Conservation (phyloP, 257 asterid species). For the Solanum chiquidenum region DNA sequence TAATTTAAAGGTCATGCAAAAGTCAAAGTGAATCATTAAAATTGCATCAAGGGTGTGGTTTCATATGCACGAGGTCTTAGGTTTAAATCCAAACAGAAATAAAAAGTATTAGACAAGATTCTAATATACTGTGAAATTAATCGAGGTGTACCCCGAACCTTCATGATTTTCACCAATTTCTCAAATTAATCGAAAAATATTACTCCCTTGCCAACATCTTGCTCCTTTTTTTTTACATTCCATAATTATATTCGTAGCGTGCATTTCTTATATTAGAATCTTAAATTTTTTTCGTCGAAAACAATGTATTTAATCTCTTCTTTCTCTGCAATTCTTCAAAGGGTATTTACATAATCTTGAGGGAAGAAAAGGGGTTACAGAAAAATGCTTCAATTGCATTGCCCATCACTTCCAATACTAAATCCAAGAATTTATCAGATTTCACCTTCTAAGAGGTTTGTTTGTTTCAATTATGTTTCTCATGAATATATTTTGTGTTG, state of each 20-base stretch:
- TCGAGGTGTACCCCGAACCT: rapidly evolving
- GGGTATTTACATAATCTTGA: not conserved
- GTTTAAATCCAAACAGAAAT: rapidly evolving
- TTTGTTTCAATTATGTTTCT: not conserved
- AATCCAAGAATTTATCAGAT: conserved; percentile 22
- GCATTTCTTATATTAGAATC: not conserved
- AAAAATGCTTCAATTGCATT: conserved; percentile 61
- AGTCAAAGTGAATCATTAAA: too few relatives aligned
- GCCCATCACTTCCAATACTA: conserved; percentile 32
- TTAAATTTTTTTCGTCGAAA: not conserved
- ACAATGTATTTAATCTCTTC: not conserved
- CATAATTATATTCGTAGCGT: not conserved
- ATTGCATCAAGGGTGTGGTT: not conserved
- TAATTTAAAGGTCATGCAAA: not conserved
- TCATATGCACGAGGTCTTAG: rapidly evolving
- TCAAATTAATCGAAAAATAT: not conserved
- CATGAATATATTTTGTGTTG: not conserved
- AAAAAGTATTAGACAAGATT: too few relatives aligned
- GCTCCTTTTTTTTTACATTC: not conserved
- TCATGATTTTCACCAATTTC: too few relatives aligned
- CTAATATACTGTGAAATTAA: rapidly evolving
- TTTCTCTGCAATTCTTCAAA: not conserved
- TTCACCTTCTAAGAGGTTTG: conserved; percentile 39
- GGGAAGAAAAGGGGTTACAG: not conserved
- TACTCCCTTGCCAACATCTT: not conserved